A percentile compares a stretch with the other conserved stretches of the same genome.
Evolutionary conservation across 257 asterid species (phyloP).

Genomic region (Henckelia pumila): DNA sequence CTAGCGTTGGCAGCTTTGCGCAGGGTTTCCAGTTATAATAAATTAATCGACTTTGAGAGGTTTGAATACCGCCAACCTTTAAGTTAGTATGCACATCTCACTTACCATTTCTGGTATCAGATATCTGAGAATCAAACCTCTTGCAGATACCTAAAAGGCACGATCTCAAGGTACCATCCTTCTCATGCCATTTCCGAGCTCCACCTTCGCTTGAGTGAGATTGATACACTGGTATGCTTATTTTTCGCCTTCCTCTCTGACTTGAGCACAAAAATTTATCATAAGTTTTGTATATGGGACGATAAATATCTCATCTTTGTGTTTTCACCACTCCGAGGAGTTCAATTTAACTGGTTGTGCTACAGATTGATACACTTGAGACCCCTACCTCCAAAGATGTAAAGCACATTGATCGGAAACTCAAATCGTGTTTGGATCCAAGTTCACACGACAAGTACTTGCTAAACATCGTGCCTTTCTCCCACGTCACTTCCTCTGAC

Average conservation of each 20-base stretch:
- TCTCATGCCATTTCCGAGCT: constrained; percentile 53
- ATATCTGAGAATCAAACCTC: constrained; percentile 25
- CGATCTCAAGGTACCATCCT: constrained; percentile 68
- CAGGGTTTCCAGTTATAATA: constrained; percentile 47
- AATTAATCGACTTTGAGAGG: constrained; percentile 72
- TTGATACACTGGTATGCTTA: constrained; percentile 60
- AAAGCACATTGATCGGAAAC: constrained; percentile 95
- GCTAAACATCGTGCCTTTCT: background rate
- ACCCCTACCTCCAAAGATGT: constrained; percentile 79
- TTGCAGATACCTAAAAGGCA: constrained; percentile 60
- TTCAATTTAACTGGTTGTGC: constrained; percentile 20
- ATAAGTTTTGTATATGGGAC: background rate
- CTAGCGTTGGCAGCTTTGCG: constrained; percentile 84
- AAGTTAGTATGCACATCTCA: constrained; percentile 9
- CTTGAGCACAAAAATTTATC: background rate
- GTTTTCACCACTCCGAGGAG: background rate
- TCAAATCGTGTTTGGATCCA: constrained; percentile 90
- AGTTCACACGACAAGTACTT: constrained; percentile 84
- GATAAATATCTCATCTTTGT: background rate
- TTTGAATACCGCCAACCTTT: constrained; percentile 26
- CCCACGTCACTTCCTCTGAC: background rate
- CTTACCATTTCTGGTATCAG: constrained; percentile 24
- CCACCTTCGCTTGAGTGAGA: constrained; percentile 38
- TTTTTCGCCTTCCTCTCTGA: constrained; percentile 4
- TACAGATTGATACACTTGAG: constrained; percentile 75